Evolutionary conservation across 2,329 filamentous ascomycete species (phyloP).

Genomic region (Biscogniauxia sp.): DNA sequence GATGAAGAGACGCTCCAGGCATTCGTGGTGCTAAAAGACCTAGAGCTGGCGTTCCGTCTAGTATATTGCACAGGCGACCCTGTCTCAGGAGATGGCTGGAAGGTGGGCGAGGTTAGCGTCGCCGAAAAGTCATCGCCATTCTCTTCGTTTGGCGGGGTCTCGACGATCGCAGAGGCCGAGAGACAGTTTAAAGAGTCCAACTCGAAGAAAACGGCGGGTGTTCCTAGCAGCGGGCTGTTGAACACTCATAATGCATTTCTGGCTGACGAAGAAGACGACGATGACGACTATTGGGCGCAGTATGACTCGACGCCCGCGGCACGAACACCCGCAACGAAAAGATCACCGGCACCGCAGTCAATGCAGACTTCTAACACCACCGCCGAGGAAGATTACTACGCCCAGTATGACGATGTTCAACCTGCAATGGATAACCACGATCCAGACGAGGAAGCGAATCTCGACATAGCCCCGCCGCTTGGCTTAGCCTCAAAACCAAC

Average conservation of each 20-base stretch:
- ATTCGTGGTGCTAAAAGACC: slow-evolving; percentile 58
- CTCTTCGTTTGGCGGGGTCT: slow-evolving; percentile 47
- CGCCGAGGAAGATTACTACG: slow-evolving; percentile 70
- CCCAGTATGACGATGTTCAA: slow-evolving; percentile 74
- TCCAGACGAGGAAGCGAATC: slow-evolving; percentile 63
- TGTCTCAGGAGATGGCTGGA: slow-evolving; percentile 65
- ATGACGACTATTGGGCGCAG: slow-evolving; percentile 77
- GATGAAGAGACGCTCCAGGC: slow-evolving; percentile 75
- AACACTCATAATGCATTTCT: slow-evolving; percentile 7
- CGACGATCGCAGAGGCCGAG: slow-evolving; percentile 60
- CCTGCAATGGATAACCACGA: slow-evolving; percentile 79
- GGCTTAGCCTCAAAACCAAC: slow-evolving; percentile 28
- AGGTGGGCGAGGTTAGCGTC: slow-evolving; percentile 66
- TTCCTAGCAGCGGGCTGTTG: slow-evolving; percentile 14
- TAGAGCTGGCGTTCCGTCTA: slow-evolving; percentile 63
- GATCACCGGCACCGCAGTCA: slow-evolving; percentile 57
- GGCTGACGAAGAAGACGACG: slow-evolving; percentile 61
- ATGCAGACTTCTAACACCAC: slow-evolving; percentile 34
- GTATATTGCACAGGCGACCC: slow-evolving; percentile 68
- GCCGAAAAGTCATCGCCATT: slow-evolving; percentile 59
- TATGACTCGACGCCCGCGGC: slow-evolving; percentile 69
- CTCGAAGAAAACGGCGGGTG: slow-evolving; percentile 19
- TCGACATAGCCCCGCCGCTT: slow-evolving; percentile 37
- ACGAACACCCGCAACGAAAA: slow-evolving; percentile 60
- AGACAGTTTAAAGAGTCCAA: slow-evolving; percentile 44